Conservation (phyloP, 495 filamentous ascomycete genomes). For the Tuber brumale region DNA sequence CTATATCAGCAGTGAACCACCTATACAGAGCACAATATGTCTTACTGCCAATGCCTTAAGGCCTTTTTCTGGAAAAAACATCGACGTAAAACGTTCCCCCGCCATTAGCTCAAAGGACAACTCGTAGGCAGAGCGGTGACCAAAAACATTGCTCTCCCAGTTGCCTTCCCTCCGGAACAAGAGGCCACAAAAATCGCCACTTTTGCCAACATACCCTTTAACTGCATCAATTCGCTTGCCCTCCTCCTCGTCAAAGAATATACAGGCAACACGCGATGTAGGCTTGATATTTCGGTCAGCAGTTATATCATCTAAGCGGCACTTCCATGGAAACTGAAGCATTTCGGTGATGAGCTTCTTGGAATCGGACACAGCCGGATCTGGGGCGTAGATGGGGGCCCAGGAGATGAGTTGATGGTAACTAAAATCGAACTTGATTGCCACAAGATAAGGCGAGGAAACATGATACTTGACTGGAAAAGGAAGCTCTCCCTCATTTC, state of each 20-base stretch:
- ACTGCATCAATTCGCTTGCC: slow-evolving; percentile 31
- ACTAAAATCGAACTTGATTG: slow-evolving; percentile 39
- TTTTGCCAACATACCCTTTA: slow-evolving; percentile 37
- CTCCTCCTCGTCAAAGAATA: slow-evolving; percentile 31
- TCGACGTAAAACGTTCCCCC: slow-evolving; percentile 33
- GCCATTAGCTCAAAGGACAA: slow-evolving; percentile 30
- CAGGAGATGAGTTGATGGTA: slow-evolving; percentile 37
- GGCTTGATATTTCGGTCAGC: slow-evolving; percentile 16
- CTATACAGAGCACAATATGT: not conserved
- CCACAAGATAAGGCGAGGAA: slow-evolving; percentile 26
- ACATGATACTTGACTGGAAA: slow-evolving; percentile 24
- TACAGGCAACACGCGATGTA: slow-evolving; percentile 27
- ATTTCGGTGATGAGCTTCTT: slow-evolving; percentile 19
- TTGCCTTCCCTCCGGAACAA: slow-evolving; percentile 30
- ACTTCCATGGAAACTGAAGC: slow-evolving; percentile 37
- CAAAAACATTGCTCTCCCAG: slow-evolving; percentile 36
- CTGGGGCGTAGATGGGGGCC: slow-evolving; percentile 34
- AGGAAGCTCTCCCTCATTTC: slow-evolving; percentile 20
- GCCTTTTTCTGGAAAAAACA: slow-evolving; percentile 26
- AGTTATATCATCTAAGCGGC: slow-evolving; percentile 21
- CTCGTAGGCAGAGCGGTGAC: slow-evolving; percentile 37
- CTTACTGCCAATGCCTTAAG: slow-evolving; percentile 35
- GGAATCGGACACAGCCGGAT: slow-evolving; percentile 4
- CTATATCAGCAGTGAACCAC: slow-evolving; percentile 13
- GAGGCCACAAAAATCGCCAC: slow-evolving; percentile 37